Evolutionary conservation across 345 rosid genomes (phyloP), one percentile per base, ranked within the genome.

Genomic region (Ceriops zippeliana): DNA sequence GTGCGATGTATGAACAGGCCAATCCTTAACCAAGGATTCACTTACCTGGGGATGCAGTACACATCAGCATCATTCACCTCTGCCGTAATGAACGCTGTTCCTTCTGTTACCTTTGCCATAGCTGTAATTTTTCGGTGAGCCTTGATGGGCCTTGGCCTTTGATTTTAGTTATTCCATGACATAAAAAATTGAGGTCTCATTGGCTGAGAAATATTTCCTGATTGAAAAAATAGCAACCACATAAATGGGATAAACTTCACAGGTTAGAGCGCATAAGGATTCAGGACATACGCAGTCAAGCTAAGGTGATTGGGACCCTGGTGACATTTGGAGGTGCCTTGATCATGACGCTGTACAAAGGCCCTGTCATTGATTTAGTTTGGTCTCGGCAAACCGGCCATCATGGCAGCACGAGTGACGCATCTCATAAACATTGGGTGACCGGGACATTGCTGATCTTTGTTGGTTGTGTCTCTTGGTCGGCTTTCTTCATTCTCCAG

Each of bases 31-130:
- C 96, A 88, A 76, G 87, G 89, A n/a, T 90, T 84, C 70, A 27
- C 77, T 17, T 84, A 83, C 75, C 68, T 86, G 72, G 93, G 90
- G 46, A 90, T 90, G 84, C 77, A 83, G 46, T 86, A 77, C 70
- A 84, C 97, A 51, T 87, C 96, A 17, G 89, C 96, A 10, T 67
- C 96, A 24, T 90, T 77, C 62, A 42, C 89, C 32, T 90, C 93
- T 28, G 93, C 96, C 10, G 82, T 87, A 0, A 85, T 85, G 93
- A 93, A 93, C 51, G 86, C 90, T 22, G 89, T 89, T 70, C 90
- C 97, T 35, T 86, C 95, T 2, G 73, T 90, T 37, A 92, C 98
- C 59, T 90, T 89, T 58, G 61, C 87, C 31, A 85, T 90, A 19
- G 92, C 92, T 47, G 58, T 82, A 27, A 78, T 90, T 73, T 26